Evolutionary conservation across 2,329 filamentous ascomycete species (phyloP), one percentile per base, ranked within the genome.

Genomic region (Sporothrix mexicana): DNA sequence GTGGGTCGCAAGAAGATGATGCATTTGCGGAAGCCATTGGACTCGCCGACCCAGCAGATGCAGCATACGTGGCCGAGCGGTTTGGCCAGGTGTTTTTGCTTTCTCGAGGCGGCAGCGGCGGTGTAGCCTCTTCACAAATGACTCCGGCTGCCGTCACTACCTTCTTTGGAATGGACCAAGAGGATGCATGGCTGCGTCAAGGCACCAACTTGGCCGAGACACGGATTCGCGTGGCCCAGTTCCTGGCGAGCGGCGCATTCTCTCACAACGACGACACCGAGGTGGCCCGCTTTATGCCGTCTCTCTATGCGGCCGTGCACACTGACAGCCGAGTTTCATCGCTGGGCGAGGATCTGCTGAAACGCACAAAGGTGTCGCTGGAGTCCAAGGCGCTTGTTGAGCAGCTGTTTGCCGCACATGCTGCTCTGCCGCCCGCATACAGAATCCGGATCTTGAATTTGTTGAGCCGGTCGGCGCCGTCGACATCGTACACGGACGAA

Each of bases 281-380:
- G 74, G 83, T 89, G 0, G 93, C 98, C 78, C 90, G 94, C 45
- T 94, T 98, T 77, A 81, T 98, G 13, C 92, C 95, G 0, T 92
- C 94, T 0, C 82, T 98, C 0, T 94, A 93, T 79, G 94, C 95
- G 5, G 91, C 94, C 36, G 91, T 94, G 0, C 95, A 95, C 81
- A 84, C 90, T 1, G 96, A 98, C 76, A 93, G 91, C 49, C 88
- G 92, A 9, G 90, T 98, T 51, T 90, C 93, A 12, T 90, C 92
- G n/a, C 84, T 93, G n/a, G 95, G 93, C 0, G 94, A 98, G 72
- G 94, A 97, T 77, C 88, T 97, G 67, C 82, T 98, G 76, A 99
- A 98, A 81, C 87, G 95, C 76, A 92, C 89, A 43, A 87, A 89
- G 1, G 88, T 93, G 9, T 90, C 92, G 9, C 83, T 98, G 36